Base-by-base conservation (phyloP, 2,329 filamentous ascomycete genomes). In the Aspergillus tubingensis region DNA sequence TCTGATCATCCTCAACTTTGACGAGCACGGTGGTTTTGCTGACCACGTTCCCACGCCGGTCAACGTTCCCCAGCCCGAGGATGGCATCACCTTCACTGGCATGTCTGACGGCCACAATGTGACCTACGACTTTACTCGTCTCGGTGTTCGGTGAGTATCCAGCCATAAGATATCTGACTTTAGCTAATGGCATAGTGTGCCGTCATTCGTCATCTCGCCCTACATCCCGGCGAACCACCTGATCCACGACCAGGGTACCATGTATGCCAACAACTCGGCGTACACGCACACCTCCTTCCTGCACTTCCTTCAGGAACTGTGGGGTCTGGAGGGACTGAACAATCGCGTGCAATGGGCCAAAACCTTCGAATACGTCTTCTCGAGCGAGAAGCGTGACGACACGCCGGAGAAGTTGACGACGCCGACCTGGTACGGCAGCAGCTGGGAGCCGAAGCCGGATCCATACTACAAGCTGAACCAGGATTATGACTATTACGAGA, bases 321-420 rank as follows among this genome's bases (percentile, higher is more conserved):
- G 77, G 76, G 70, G 63, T 0, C 64, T 79, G 15, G 72, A 79
- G 32, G 73, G 74, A 2, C 55, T 79, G 15, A 78, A 78, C 61
- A 78, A 77, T 56, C 71, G 77, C 2, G 76, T 79, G 15, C 74
- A 77, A 58, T 79, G 77, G 76, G 75, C 76, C 43, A 76, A 77
- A 67, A 78, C 75, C 0, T 78, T 79, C 54, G 74, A 78, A 62
- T 62, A 74, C 50, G 63, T 76, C 23, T 78, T 78, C 52, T 61
- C 64, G 6, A 47, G 52, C 15, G 44, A 57, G 36, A 57, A 54
- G 19, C 68, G 70, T 15, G 54, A 62, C 7, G 70, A 77, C 50
- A 69, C 68, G 1, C 70, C 70, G 17, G 58, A 70, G 59, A 69
- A 58, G 3, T 61, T 78, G 59, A 67, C 67, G n/a, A 70, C 68